Base-by-base conservation (phyloP, 1,139 yeast species). In the Taphrina flavorubra region DNA sequence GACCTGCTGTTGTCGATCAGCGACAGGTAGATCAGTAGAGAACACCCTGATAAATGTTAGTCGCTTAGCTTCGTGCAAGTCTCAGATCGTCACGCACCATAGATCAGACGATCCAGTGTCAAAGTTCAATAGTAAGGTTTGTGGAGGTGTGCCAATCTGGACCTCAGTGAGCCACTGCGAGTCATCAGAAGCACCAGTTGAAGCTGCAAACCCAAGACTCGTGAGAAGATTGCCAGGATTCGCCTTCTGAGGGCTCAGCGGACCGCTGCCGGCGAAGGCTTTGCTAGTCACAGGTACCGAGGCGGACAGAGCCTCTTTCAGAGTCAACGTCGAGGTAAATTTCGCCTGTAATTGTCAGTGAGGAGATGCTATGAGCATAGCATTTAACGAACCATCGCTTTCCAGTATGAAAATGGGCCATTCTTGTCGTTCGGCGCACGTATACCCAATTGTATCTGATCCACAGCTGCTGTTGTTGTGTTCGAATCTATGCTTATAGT, bases 71-170 rank as follows among this genome's bases (percentile, higher is more conserved):
- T 4, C 31, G 31, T 25, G 5, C 42, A 39, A 39, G 1, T 10
- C 5, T 39, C 14, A 39, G 1, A 1, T 39, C 3, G 1, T 18
- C 11, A 14, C 40, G 16, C 34, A 53, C 85, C 85, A 82, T 68
- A 81, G 73, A 72, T 82, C 84, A 51, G 81, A 75, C 16, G 82
- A 80, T 7, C 84, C 84, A 10, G 84, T 82, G 72, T 82, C 84
- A 51, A 82, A 72, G 68, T 76, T 72, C 11, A 79, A 77, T 13
- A 72, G 70, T 42, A 79, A 72, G 25, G 75, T 70, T 72, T 80
- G 81, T 18, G 72, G 72, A 14, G 81, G 79, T 34, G 81, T 76
- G n/a, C 84, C 84, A 16, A 81, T 70, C 61, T 73, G 69, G 18
- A 81, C 74, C 34, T 51, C 65, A 10, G 69, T 53, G 59, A 60